Base-by-base conservation (phyloP, 164 flowering plant genomes). In the Chimonanthus salicifolius region DNA sequence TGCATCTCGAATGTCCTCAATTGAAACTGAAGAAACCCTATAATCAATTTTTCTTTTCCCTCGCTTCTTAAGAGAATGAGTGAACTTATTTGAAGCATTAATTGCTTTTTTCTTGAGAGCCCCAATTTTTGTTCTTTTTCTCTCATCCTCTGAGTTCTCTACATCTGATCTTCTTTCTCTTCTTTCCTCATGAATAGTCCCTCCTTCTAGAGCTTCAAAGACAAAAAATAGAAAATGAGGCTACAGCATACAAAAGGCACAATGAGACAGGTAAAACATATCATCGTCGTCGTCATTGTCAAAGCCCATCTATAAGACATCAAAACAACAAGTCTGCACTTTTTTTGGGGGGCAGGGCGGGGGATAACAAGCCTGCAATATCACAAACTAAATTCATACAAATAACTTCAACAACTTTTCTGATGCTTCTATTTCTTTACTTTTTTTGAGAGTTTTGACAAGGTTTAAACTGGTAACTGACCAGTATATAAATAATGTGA, bases 21-120 rank as follows among this genome's bases (percentile, higher is more conserved):
- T 89, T 62, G 94, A 81, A 77, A 92, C 84, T 3, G 91, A 77
- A 74, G 94, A 89, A 71, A 87, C 87, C 75, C 94, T 82, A 76
- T 82, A 85, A 72, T 89, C 94, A 63, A 85, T 83, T 83, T 86
- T 94, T 79, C 88, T 83, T 75, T 91, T 89, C 21, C 98, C 97
- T 58, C 91, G 84, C 73, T 90, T 94, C 85, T 88, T 94, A 1
- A 94, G 85, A 72, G 98, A 90, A 75, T 89, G 98, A 2, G 96
- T 90, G 75, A 92, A 87, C 80, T 85, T 94, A 77, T 84, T 89
- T 18, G 98, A 94, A 77, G 97, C 97, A 87, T 79, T 85, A 60
- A 89, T 73, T 0, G 97, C 97, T 82, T 90, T 94, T 82, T 89
- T 94, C 84, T 76, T 92, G n/a, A 94, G 81, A 73, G 74, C 76